These are phyloP conservation scores for Jimgerdemannia lactiflua DNA, from an alignment of 192 early-diverging fungal species.

Conservation along the genomic window DNA sequence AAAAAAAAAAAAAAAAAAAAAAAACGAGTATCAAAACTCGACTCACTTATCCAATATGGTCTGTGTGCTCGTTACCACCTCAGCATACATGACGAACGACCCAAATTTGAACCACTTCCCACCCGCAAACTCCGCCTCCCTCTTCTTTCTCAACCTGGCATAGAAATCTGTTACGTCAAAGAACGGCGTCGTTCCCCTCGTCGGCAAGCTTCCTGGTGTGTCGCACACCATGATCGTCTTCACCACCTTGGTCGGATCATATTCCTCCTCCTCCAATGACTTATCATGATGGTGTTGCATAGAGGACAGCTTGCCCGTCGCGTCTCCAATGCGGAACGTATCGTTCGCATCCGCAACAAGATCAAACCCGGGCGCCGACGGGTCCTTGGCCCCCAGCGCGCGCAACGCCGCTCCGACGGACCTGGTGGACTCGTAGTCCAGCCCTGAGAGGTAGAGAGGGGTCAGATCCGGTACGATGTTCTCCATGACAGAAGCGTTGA, in stretches of 20 bases:
- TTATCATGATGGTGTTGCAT: background rate
- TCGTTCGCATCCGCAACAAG: background rate
- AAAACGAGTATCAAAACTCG: background rate
- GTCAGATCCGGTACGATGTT: slow-evolving; percentile 34
- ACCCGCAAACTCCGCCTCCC: slow-evolving; percentile 34
- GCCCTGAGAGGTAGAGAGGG: slow-evolving; percentile 33
- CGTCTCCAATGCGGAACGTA: background rate
- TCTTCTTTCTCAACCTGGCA: slow-evolving; percentile 38
- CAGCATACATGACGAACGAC: slow-evolving; percentile 70
- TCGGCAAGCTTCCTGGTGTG: background rate
- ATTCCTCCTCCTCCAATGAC: background rate
- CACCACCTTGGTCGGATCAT: background rate
- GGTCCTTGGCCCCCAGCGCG: background rate
- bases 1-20: slow-evolving; percentile 7
- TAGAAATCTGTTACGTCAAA: slow-evolving; percentile 58
- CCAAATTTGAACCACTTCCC: slow-evolving; percentile 54
- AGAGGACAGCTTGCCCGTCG: background rate
- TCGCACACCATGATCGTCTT: background rate
- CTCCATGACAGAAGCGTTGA: slow-evolving; percentile 17
- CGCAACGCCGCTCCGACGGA: background rate
- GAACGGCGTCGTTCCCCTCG: slow-evolving; percentile 41
- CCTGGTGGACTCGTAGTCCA: slow-evolving; percentile 8
- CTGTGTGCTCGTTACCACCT: slow-evolving; percentile 85
- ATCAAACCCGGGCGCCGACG: background rate
- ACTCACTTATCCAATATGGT: slow-evolving; percentile 85